Evolutionary conservation across 371 early-diverging fungal genomes (phyloP).

Genomic region (Zopfochytrium polystomum): DNA sequence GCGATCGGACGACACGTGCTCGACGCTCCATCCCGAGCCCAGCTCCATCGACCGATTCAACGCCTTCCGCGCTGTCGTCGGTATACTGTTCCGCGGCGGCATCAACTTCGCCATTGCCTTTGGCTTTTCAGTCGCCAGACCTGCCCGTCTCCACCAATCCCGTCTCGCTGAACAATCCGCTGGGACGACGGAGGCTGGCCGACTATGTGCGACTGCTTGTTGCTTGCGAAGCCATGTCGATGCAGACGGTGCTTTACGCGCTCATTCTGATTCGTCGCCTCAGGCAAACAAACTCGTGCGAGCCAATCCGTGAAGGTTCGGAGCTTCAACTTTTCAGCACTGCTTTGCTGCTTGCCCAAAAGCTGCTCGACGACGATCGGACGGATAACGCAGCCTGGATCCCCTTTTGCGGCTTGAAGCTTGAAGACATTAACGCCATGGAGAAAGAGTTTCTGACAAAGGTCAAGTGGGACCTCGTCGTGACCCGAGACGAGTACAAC

Average conservation of each 20-base stretch:
- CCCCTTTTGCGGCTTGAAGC: slow-evolving; percentile 4
- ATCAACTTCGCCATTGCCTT: no score
- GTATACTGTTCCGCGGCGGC: no score
- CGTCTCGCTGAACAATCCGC: no score
- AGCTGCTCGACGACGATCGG: slow-evolving; percentile 25
- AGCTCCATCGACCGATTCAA: no score
- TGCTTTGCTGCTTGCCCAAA: slow-evolving; percentile 20
- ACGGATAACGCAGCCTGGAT: slow-evolving; percentile 24
- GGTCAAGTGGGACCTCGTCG: slow-evolving; percentile 15
- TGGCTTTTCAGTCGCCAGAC: no score
- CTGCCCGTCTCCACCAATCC: no score
- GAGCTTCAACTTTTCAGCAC: slow-evolving; percentile 16
- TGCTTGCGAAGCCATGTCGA: slow-evolving; percentile 13
- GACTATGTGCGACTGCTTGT: no score
- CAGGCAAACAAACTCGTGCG: slow-evolving; percentile 16
- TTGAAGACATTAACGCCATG: slow-evolving; percentile 21
- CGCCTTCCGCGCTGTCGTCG: no score
- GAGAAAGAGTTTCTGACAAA: slow-evolving; percentile 27
- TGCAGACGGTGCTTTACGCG: slow-evolving; percentile 12
- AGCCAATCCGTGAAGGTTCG: slow-evolving; percentile 13
- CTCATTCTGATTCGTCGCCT: slow-evolving; percentile 18
- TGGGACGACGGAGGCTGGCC: no score
- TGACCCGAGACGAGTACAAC: slow-evolving; percentile 14
- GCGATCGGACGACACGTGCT: no score
- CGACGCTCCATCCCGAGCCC: no score